These are phyloP conservation scores for Eucalyptus regnans DNA, from an alignment of 345 rosid species.

Conservation along the genomic window DNA sequence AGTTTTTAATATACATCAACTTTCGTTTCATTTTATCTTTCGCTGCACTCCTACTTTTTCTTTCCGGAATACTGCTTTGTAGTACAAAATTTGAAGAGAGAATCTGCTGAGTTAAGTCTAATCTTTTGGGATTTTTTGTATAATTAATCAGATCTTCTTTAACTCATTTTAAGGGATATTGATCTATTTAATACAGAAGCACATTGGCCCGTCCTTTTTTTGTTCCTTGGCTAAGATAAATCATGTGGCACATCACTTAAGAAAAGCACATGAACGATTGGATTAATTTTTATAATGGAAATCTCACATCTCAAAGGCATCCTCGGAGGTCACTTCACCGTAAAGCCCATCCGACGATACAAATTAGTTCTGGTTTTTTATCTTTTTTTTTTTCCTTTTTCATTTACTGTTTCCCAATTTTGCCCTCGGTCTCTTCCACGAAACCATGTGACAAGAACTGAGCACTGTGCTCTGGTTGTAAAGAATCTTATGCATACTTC, in stretches of 20 bases:
- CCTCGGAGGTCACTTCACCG: neutral
- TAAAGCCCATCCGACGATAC: neutral
- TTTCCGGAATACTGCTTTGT: neutral
- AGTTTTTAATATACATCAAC: neutral
- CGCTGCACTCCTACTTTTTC: neutral
- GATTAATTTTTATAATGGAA: neutral
- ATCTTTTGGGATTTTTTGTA: neutral
- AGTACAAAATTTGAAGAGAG: neutral
- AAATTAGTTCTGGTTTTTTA: neutral
- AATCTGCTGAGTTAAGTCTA: neutral
- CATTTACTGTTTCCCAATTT: neutral
- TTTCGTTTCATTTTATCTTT: neutral
- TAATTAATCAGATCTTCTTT: neutral
- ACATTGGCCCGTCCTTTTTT: neutral
- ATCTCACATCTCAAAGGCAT: neutral
- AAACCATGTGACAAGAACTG: neutral
- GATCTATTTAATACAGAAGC: neutral
- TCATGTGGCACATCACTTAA: neutral
- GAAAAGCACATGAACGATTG: neutral
- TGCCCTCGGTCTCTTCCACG: neutral
- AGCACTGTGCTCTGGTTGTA: neutral
- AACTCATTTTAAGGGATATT: neutral
- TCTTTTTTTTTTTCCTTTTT: neutral
- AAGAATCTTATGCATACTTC: neutral
- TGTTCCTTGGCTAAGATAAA: neutral